Evolutionary conservation across 495 filamentous ascomycete genomes (phyloP).

Genomic region (Podospora conica): DNA sequence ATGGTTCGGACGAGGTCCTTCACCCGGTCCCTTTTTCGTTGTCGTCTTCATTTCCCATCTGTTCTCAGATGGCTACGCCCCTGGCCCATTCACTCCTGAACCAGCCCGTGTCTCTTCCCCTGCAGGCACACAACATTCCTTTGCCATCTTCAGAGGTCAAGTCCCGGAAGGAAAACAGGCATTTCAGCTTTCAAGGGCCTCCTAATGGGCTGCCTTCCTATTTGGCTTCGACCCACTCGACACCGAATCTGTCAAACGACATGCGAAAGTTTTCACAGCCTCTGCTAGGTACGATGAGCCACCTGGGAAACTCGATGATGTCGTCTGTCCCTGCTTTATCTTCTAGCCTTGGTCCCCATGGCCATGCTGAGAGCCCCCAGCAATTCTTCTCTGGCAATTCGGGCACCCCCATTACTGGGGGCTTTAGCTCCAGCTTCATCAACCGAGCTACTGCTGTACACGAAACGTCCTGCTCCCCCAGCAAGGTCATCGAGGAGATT

Average conservation of each 20-base stretch:
- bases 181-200: slow-evolving; percentile 9
- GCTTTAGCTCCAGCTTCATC: neutral
- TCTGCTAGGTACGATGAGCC: slow-evolving; percentile 13
- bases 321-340: neutral
- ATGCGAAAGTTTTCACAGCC: slow-evolving; percentile 35
- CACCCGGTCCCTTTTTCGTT: slow-evolving; percentile 7
- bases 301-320: neutral
- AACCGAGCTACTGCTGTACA: neutral
- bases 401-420: neutral
- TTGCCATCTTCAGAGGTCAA: slow-evolving; percentile 31
- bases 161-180: slow-evolving; percentile 36
- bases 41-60: slow-evolving; percentile 14
- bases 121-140: slow-evolving; percentile 21
- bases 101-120: slow-evolving; percentile 35
- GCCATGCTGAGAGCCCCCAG: neutral
- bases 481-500: neutral
- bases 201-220: too few species aligned
- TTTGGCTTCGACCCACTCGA: slow-evolving; percentile 7
- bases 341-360: neutral
- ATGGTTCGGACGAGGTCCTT: slow-evolving; percentile 8
- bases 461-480: neutral
- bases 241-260: slow-evolving; percentile 20
- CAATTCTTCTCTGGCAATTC: neutral
- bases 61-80: slow-evolving; percentile 32
- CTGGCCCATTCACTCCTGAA: slow-evolving; percentile 40